Conservation (phyloP, 495 filamentous ascomycete genomes). For the Trichoderma asperelloides region DNA sequence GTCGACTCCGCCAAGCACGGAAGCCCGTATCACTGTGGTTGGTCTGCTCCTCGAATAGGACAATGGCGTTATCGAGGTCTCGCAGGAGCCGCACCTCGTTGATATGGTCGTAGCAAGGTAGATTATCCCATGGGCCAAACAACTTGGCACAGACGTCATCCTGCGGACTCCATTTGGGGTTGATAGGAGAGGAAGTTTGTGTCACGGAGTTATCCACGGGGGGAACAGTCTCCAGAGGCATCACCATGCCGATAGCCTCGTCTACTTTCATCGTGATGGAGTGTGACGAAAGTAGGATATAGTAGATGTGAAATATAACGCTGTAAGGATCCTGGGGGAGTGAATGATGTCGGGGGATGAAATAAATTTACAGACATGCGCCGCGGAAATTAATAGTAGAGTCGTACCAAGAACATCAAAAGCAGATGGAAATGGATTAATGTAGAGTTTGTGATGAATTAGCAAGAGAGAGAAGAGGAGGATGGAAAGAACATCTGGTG, state of each 20-base stretch:
- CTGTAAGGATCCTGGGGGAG: background rate
- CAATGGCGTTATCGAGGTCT: background rate
- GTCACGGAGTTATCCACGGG: background rate
- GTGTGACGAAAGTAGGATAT: background rate
- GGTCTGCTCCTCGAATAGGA: background rate
- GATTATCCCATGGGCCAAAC: slow-evolving; percentile 4
- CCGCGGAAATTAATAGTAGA: background rate
- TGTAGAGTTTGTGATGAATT: background rate
- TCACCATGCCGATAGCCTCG: background rate
- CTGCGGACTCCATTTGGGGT: slow-evolving; percentile 1
- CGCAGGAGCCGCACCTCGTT: background rate
- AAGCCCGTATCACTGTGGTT: background rate
- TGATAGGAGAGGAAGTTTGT: background rate
- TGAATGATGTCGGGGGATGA: background rate
- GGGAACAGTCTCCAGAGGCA: background rate
- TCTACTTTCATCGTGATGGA: background rate
- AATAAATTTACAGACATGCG: background rate
- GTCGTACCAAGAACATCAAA: background rate
- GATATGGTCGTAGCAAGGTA: background rate
- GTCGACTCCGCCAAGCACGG: background rate
- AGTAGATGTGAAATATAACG: background rate
- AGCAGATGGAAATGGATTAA: background rate
- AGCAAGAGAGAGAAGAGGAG: background rate
- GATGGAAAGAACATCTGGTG: background rate
- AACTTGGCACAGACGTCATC: background rate